These are phyloP conservation scores for Capsicum pubescens DNA, from an alignment of 257 asterid genomes.

Conservation along the genomic window DNA sequence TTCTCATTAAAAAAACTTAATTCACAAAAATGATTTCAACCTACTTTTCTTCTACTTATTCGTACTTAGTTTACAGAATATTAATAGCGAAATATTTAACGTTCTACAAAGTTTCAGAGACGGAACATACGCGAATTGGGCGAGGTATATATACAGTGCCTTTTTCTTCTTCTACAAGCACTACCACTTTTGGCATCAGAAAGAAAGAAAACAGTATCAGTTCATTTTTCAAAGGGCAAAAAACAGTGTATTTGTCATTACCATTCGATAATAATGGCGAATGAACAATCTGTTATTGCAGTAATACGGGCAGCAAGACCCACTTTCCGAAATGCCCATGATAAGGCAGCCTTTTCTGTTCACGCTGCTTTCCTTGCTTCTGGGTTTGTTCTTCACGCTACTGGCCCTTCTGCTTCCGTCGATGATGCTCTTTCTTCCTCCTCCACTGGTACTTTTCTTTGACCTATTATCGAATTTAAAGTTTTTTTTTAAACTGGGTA, in stretches of 20 bases:
- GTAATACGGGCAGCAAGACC: conserved; percentile 82
- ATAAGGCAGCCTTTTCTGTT: conserved; percentile 67
- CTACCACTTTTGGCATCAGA: not conserved
- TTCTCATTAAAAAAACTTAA: too few relatives aligned
- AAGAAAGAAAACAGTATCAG: not conserved
- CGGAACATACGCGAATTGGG: not conserved
- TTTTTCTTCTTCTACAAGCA: not conserved
- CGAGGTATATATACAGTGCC: not conserved
- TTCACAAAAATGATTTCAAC: too few relatives aligned
- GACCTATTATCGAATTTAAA: too few relatives aligned
- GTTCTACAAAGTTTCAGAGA: too few relatives aligned
- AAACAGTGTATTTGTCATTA: not conserved
- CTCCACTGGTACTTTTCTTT: conserved; percentile 48
- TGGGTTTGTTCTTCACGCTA: conserved; percentile 65
- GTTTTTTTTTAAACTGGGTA: not conserved
- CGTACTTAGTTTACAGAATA: too few relatives aligned
- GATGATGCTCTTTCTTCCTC: conserved; percentile 56
- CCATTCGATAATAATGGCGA: conserved; percentile 40
- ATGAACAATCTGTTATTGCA: conserved; percentile 64
- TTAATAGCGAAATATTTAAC: too few relatives aligned
- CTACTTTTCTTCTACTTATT: too few relatives aligned
- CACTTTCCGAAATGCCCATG: conserved; percentile 53
- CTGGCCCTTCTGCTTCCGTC: conserved; percentile 64
- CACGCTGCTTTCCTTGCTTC: conserved; percentile 70
- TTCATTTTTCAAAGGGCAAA: not conserved